Base-by-base conservation (phyloP, 139 green algal genomes). In the Nannochloris sp. region DNA sequence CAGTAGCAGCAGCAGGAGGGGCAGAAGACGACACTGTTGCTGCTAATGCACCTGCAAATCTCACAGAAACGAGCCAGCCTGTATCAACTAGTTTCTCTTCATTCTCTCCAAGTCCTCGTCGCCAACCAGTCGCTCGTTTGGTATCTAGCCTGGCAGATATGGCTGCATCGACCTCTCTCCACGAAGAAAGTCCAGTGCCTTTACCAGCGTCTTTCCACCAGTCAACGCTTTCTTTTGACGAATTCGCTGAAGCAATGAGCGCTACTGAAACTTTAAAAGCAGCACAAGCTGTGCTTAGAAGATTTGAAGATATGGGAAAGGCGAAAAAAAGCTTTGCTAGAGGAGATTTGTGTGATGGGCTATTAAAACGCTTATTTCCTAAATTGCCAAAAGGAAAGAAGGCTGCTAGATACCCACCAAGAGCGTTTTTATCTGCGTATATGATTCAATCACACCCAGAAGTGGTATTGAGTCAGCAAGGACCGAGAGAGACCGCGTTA, bases 381-480 rank as follows among this genome's bases (percentile, higher is more conserved):
- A 24, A n/a, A 39, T 9, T 27, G 53, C 31, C 6, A 15, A 44
- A 4, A 25, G n/a, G 8, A 30, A 58, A 55, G 30, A 58, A 54
- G 10, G 31, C 6, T n/a, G 82, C 85, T 19, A 79, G 89, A 54
- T 96, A 96, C 77, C 90, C 90, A 0, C 34, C 81, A 0, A 80
- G 90, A 54, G 74, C 95, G 15, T 88, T 97, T 60, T 72, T 96
- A 68, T 91, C 80, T 60, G 80, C 87, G 14, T 95, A 88, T 65
- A 97, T 97, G 90, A 67, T 96, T 5, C 55, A 87, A 5, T 54
- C 58, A 1, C 83, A 96, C 69, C 89, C 90, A 15, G 55, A 79
- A 19, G 61, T 76, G 25, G 74, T 83, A 9, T 74, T 83, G 55
- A 82, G 64, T 69, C 24, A 4, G 1, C 60, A 59, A 25, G 85